phyloP scores from a whole-genome alignment of 2,329 filamentous ascomycete species.

The Aspergillus pseudonomiae region DNA sequence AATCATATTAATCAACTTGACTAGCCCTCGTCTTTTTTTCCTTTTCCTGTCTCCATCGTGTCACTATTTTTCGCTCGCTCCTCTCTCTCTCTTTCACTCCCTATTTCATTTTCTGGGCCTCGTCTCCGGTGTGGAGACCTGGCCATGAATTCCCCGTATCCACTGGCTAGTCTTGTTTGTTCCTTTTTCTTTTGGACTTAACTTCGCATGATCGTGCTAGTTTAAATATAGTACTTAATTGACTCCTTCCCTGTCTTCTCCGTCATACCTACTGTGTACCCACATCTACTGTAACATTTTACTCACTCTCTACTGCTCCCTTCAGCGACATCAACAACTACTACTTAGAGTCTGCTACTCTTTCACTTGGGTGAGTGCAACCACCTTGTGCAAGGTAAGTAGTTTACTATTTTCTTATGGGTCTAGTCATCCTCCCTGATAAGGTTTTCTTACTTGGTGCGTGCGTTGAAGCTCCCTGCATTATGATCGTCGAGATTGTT shows the following conservation, averaged over 20 bases:
- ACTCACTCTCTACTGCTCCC: constrained; percentile 2
- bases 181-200: neutral
- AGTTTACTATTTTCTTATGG: constrained; percentile 5
- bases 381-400: constrained; percentile 17
- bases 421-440: constrained; percentile 7
- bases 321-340: neutral
- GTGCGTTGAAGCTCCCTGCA: constrained; percentile 23
- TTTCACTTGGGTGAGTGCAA: constrained; percentile 11
- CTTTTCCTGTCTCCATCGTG: constrained; percentile 5
- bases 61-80: constrained; percentile 12
- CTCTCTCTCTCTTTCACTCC: constrained; percentile 9
- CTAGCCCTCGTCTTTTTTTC: constrained; percentile 5
- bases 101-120: constrained; percentile 7
- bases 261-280: constrained; percentile 2
- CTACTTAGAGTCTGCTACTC: neutral
- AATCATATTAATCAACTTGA: neutral
- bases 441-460: constrained; percentile 1
- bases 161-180: constrained; percentile 16
- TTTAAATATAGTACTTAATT: constrained; percentile 6
- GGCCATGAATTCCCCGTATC: constrained; percentile 18
- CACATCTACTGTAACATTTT: neutral
- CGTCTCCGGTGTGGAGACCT: constrained; percentile 20
- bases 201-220: constrained; percentile 6
- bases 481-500: constrained; percentile 23
- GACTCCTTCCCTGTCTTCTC: constrained; percentile 5